Conservation (phyloP, 2,329 filamentous ascomycete genomes). For the Colletotrichum filicis region DNA sequence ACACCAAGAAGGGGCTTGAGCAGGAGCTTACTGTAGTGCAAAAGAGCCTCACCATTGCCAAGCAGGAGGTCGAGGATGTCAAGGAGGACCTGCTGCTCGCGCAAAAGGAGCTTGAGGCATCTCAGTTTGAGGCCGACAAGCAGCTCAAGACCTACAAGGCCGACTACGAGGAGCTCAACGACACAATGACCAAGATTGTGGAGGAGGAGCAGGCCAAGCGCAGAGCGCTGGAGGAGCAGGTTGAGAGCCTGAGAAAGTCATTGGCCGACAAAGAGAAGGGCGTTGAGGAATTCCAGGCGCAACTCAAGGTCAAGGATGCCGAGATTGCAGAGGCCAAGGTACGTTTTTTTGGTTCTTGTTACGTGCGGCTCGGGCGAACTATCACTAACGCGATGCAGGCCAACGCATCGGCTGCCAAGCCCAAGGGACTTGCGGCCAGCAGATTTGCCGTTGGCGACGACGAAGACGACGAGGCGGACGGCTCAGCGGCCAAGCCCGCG, state of each 20-base stretch:
- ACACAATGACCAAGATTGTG: slow-evolving; percentile 69
- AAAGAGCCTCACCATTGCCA: slow-evolving; percentile 48
- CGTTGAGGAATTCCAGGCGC: slow-evolving; percentile 62
- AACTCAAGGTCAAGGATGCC: slow-evolving; percentile 71
- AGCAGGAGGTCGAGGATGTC: slow-evolving; percentile 44
- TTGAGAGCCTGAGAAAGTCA: slow-evolving; percentile 57
- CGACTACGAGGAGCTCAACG: slow-evolving; percentile 73
- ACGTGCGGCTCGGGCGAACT: slow-evolving; percentile 26
- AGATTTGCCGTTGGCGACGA: slow-evolving; percentile 59
- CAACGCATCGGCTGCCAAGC: slow-evolving; percentile 53
- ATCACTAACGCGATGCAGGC: slow-evolving; percentile 48
- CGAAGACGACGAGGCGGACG: slow-evolving; percentile 42
- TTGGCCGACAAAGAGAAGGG: slow-evolving; percentile 60
- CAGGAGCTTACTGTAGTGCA: slow-evolving; percentile 50
- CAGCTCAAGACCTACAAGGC: slow-evolving; percentile 65
- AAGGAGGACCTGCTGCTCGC: slow-evolving; percentile 58
- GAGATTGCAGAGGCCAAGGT: slow-evolving; percentile 73
- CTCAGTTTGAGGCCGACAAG: slow-evolving; percentile 61
- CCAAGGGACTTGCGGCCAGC: slow-evolving; percentile 65
- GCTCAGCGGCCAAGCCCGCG: slow-evolving; percentile 48
- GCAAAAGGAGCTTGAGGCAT: slow-evolving; percentile 64
- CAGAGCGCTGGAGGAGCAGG: slow-evolving; percentile 61
- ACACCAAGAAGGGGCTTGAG: slow-evolving; percentile 58
- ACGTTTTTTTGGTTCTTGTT: slow-evolving; percentile 31
- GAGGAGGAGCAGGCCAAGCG: slow-evolving; percentile 68